Base-by-base conservation (phyloP, 1,284 basidiomycete genomes). In the Fomitiporia mediterranea region DNA sequence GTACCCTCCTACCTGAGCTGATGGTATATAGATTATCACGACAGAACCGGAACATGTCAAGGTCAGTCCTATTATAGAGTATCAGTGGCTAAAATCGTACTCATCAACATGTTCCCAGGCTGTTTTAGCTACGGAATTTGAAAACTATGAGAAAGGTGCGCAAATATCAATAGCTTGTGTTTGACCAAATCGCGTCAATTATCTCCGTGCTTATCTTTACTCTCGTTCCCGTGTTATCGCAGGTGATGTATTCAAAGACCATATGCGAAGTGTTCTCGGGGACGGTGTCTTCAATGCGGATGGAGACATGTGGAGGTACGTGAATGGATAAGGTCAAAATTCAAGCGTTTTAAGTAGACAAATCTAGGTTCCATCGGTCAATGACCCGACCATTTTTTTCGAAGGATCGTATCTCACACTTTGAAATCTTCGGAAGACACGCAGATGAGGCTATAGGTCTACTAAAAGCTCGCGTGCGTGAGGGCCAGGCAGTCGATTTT, bases 401-500 rank as follows among this genome's bases (percentile, higher is more conserved):
- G 28, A 57, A 63, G 6, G 66, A 66, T 19, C 52, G 65, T 7
- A 60, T 68, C 28, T 61, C 39, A 13, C 63, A 67, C 27, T 65
- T 66, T 49, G 63, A 67, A 6, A 19, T 61, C 17, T 65, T 64
- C 49, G 57, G 55, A 19, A 55, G 59, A 3, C 68, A 71, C 37
- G 65, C 68, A 3, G 63, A 66, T 11, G 65, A 65, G 19, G 65
- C 39, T 39, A 62, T 32, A 67, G 69, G 13, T 13, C 42, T 60
- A 46, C 68, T 76, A 50, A 70, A 70, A 57, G 61, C 52, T 3
- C 69, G 79, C 4, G 60, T 78, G 17, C 49, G 56, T 13, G 70
- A 74, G 60, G 77, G 76, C 0, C 68, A 75, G 53, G 67, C 80
- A 2, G 65, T 81, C n/a, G 79, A 82, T 63, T 72, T 80, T 51